These are phyloP conservation scores for Arabidopsis lyrata DNA, from an alignment of 441 rosid species.

Conservation along the genomic window DNA sequence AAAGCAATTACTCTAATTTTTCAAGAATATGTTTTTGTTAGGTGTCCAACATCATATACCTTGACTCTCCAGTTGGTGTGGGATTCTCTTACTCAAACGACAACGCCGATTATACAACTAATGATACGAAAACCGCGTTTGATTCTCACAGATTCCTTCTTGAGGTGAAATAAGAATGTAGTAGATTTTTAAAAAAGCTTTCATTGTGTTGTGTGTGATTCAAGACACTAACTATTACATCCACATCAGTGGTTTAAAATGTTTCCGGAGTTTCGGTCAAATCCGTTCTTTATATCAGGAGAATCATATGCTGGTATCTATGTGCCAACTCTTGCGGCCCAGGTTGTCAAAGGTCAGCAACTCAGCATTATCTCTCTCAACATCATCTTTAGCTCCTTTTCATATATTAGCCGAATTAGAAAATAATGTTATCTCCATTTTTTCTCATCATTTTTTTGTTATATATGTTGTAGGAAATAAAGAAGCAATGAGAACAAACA, in stretches of 20 bases:
- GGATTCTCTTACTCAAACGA: constrained; percentile 82
- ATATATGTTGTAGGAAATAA: constrained; percentile 37
- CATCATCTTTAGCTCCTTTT: background rate
- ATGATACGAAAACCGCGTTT: constrained; percentile 67
- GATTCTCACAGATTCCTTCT: constrained; percentile 79
- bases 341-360: constrained; percentile 75
- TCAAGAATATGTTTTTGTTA: constrained; percentile 30
- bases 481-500: background rate
- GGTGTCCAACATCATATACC: constrained; percentile 81
- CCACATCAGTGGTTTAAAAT: constrained; percentile 76
- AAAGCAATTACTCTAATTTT: background rate
- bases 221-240: constrained; percentile 15
- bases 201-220: constrained; percentile 4
- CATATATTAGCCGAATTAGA: background rate
- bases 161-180: constrained; percentile 57
- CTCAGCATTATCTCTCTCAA: constrained; percentile 33
- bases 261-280: constrained; percentile 79
- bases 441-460: background rate
- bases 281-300: constrained; percentile 83
- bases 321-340: constrained; percentile 80
- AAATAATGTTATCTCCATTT: background rate
- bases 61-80: constrained; percentile 89
- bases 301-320: constrained; percentile 94
- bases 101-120: constrained; percentile 61
- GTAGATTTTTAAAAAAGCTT: too few relatives aligned